A percentile compares a stretch with the other conserved stretches of the same genome.
Conservation (phyloP, 129 eudicot species). For the Calendula officinalis region DNA sequence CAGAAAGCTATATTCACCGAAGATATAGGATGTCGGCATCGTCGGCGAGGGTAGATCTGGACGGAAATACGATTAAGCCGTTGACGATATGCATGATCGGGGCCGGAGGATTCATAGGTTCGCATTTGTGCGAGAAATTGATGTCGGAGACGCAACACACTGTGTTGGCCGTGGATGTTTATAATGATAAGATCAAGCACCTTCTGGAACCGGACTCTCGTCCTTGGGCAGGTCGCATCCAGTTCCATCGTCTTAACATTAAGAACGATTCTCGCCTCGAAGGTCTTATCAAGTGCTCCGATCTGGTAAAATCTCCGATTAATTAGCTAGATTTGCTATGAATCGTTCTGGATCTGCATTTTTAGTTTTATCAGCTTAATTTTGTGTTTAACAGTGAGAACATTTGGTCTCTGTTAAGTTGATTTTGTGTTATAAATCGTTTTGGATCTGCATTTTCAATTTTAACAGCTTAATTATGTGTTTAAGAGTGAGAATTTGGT, state of each 20-base stretch:
- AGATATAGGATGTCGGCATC: constrained; percentile 30
- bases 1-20: neutral
- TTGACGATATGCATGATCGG: constrained; percentile 96
- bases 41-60: constrained; percentile 77
- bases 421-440: constrained; percentile 2
- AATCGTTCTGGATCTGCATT: neutral
- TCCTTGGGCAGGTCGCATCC: constrained; percentile 80
- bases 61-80: constrained; percentile 73
- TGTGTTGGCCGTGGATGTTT: constrained; percentile 86
- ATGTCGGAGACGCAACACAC: constrained; percentile 77
- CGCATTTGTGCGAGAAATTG: constrained; percentile 92
- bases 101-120: constrained; percentile 98
- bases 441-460: constrained; percentile 14
- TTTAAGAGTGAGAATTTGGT: neutral
- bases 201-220: constrained; percentile 71
- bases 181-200: constrained; percentile 94
- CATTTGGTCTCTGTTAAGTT: neutral
- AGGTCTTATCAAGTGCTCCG: constrained; percentile 92
- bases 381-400: neutral
- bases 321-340: neutral
- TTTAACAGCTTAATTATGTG: neutral
- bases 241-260: constrained; percentile 87
- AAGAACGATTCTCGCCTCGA: constrained; percentile 97
- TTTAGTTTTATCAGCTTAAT: neutral
- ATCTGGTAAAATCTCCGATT: constrained; percentile 56